These are phyloP conservation scores for Elsinoe fawcettii DNA, from an alignment of 2,329 filamentous ascomycete species.

Conservation along the genomic window DNA sequence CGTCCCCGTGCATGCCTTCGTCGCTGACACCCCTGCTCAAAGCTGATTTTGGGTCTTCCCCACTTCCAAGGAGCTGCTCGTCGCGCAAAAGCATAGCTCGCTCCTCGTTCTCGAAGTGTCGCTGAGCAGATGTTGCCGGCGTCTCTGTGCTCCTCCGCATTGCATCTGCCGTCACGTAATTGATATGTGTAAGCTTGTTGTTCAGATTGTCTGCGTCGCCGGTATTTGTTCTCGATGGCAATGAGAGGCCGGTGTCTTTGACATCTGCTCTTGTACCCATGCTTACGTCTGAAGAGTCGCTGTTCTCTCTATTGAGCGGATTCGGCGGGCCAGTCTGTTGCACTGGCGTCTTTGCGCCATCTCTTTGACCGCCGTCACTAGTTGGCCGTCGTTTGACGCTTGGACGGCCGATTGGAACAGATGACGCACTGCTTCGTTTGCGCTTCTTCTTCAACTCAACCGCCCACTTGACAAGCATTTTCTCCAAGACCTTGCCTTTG, in stretches of 20 bases:
- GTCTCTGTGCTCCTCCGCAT: constrained; percentile 35
- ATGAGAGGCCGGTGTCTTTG: not conserved
- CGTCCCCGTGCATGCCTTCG: constrained; percentile 17
- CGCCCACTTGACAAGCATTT: constrained; percentile 64
- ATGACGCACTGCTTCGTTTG: constrained; percentile 20
- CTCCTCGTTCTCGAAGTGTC: constrained; percentile 47
- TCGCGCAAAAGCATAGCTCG: constrained; percentile 48
- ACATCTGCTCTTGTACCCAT: constrained; percentile 1
- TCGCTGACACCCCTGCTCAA: constrained; percentile 22
- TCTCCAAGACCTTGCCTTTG: constrained; percentile 58
- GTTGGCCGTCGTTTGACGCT: not conserved
- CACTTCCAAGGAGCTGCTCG: constrained; percentile 47
- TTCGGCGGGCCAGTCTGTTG: not conserved
- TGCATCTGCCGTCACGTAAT: constrained; percentile 32
- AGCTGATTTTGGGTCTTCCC: constrained; percentile 31
- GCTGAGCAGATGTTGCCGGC: constrained; percentile 39
- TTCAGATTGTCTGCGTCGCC: constrained; percentile 12
- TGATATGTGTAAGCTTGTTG: constrained; percentile 28
- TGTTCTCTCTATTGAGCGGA: not conserved
- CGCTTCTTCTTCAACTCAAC: constrained; percentile 35
- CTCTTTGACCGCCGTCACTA: not conserved
- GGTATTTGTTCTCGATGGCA: not conserved
- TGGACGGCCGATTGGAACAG: not conserved
- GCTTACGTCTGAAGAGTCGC: constrained; percentile 8
- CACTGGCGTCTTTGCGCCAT: not conserved